These are phyloP conservation scores for Leptosphaerulina australis DNA, from an alignment of 2,329 filamentous ascomycete genomes.

Conservation along the genomic window DNA sequence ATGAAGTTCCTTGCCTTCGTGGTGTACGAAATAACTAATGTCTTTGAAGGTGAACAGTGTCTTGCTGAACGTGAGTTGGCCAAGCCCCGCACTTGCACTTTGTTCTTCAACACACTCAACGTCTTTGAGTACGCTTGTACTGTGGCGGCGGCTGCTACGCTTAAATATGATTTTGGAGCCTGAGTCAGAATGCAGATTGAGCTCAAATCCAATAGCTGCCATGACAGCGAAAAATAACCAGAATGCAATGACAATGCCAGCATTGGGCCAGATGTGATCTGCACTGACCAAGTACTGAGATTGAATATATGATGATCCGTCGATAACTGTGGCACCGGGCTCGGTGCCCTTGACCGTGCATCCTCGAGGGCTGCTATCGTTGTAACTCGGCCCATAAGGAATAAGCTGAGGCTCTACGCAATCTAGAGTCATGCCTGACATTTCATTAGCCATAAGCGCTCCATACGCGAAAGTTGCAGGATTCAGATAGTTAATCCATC, in stretches of 20 bases:
- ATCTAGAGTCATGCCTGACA: slow-evolving; percentile 34
- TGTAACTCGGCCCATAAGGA: slow-evolving; percentile 33
- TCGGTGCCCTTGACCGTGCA: slow-evolving; percentile 45
- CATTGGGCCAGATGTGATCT: slow-evolving; percentile 52
- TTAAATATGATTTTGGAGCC: too few relatives aligned
- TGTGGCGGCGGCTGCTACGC: too few relatives aligned
- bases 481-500: slow-evolving; percentile 68
- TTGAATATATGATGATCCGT: slow-evolving; percentile 37
- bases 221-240: slow-evolving; percentile 64
- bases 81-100: background rate
- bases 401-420: slow-evolving; percentile 28
- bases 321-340: slow-evolving; percentile 35
- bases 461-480: slow-evolving; percentile 79
- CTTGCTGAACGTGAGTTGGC: background rate
- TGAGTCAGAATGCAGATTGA: too few relatives aligned
- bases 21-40: background rate
- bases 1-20: slow-evolving; percentile 35
- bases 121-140: background rate
- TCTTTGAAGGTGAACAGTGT: background rate
- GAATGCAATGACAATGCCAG: slow-evolving; percentile 67
- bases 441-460: slow-evolving; percentile 75
- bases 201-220: slow-evolving; percentile 66
- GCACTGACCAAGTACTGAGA: slow-evolving; percentile 20
- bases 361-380: slow-evolving; percentile 23
- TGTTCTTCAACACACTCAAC: background rate